Percentiles rank a stretch among this genome's conserved stretches.
Evolutionary conservation across 1,139 yeast species (phyloP).

Genomic region (Kurtzmaniella quercitrusa): DNA sequence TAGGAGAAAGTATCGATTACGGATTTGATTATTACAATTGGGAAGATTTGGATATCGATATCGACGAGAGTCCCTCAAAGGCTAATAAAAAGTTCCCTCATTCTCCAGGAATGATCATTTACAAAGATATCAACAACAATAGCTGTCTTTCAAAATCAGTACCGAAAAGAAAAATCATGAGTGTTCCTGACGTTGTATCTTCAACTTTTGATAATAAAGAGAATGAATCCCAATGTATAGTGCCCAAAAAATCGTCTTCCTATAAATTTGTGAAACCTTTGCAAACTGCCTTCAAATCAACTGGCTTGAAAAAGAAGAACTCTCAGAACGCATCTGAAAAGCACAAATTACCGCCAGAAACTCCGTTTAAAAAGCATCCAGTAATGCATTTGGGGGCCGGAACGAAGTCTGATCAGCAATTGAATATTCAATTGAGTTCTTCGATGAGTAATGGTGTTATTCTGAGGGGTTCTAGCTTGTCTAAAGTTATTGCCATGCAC

Average conservation of each 20-base stretch:
- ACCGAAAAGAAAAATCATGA: conserved; percentile 6
- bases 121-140: conserved; percentile 7
- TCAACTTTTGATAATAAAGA: conserved; percentile 28
- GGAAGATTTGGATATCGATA: conserved; percentile 26
- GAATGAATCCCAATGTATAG: conserved; percentile 21
- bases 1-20: conserved; percentile 4
- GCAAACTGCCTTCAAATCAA: conserved; percentile 77
- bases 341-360: conserved; percentile 60
- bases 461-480: conserved; percentile 3
- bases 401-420: neutral
- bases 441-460: neutral
- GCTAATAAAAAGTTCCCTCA: conserved; percentile 26
- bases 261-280: conserved; percentile 77
- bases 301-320: conserved; percentile 72
- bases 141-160: conserved; percentile 6
- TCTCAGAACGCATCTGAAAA: conserved; percentile 27
- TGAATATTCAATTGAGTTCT: neutral
- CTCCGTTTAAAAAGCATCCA: conserved; percentile 73
- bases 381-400: conserved; percentile 21
- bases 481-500: conserved; percentile 1
- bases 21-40: conserved; percentile 26
- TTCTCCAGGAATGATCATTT: conserved; percentile 9
- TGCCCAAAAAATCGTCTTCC: conserved; percentile 43
- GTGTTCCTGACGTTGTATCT: neutral
- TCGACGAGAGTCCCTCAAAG: conserved; percentile 31